Evolutionary conservation across 768 basidiomycete species (phyloP).

Genomic region (Rhodosporidiobolus odoratus): DNA sequence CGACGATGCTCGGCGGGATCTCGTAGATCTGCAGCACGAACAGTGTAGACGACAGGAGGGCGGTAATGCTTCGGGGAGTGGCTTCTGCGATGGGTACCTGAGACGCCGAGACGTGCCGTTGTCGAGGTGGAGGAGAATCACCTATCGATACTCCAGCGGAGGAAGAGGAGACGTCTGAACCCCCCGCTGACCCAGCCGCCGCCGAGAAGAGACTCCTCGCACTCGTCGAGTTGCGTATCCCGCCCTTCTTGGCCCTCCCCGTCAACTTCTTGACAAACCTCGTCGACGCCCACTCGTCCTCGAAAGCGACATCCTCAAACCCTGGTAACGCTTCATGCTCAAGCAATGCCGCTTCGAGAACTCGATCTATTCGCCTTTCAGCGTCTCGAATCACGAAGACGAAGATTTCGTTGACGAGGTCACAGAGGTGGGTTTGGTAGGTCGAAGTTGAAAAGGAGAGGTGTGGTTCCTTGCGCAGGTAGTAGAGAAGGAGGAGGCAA

Average conservation of each 20-base stretch:
- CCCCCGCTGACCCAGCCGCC: too few species aligned
- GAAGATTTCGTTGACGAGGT: constrained; percentile 89
- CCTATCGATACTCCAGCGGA: background rate
- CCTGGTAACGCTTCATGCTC: constrained; percentile 71
- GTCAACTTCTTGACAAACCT: constrained; percentile 48
- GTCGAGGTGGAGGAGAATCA: background rate
- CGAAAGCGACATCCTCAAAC: constrained; percentile 79
- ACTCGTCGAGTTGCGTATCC: constrained; percentile 20
- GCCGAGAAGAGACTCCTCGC: constrained; percentile 29
- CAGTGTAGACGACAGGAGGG: constrained; percentile 78
- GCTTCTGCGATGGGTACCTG: constrained; percentile 8
- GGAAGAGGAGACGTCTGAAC: too few species aligned
- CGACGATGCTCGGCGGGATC: constrained; percentile 75
- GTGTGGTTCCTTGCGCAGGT: constrained; percentile 53
- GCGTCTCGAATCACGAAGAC: constrained; percentile 92
- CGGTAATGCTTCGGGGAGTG: constrained; percentile 57
- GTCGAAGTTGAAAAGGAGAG: constrained; percentile 33
- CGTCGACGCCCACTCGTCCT: constrained; percentile 75
- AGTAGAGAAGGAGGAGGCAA: constrained; percentile 78
- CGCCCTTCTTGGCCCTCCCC: constrained; percentile 43
- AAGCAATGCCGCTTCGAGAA: constrained; percentile 74
- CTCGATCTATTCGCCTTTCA: constrained; percentile 77
- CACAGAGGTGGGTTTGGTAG: constrained; percentile 68
- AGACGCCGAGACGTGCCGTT: constrained; percentile 14
- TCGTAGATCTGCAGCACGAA: constrained; percentile 76